These are phyloP conservation scores for Neurospora sp. DNA, from an alignment of 495 filamentous ascomycete species.

Conservation along the genomic window DNA sequence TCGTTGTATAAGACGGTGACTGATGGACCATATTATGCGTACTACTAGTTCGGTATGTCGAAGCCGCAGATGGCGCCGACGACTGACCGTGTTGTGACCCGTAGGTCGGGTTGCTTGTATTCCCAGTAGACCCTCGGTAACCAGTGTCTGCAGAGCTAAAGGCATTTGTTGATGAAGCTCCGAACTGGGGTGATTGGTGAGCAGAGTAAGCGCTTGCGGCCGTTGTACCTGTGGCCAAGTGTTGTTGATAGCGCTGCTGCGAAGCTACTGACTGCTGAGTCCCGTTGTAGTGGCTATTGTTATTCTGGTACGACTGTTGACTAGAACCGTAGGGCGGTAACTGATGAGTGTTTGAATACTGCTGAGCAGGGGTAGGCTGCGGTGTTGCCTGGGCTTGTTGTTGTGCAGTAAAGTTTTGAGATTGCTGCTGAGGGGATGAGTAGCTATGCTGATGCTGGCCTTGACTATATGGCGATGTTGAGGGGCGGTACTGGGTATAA, in stretches of 20 bases:
- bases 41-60: constrained; percentile 22
- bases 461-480: constrained; percentile 9
- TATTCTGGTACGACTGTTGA: constrained; percentile 14
- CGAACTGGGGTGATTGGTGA: constrained; percentile 35
- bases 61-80: constrained; percentile 24
- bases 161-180: constrained; percentile 25
- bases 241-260: constrained; percentile 34
- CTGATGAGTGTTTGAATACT: constrained; percentile 14
- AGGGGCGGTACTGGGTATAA: constrained; percentile 13
- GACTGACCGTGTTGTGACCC: constrained; percentile 29
- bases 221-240: constrained; percentile 27
- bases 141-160: constrained; percentile 26
- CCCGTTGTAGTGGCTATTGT: constrained; percentile 21
- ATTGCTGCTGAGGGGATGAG: constrained; percentile 11
- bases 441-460: constrained; percentile 14
- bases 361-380: constrained; percentile 12
- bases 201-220: constrained; percentile 28
- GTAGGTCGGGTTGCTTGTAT: constrained; percentile 21
- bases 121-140: constrained; percentile 26
- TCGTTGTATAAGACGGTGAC: constrained; percentile 24
- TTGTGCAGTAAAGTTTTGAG: constrained; percentile 4
- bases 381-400: background rate
- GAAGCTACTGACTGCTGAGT: constrained; percentile 17
- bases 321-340: constrained; percentile 11
- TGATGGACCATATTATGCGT: constrained; percentile 28